A percentile compares a stretch with the other conserved stretches of the same genome.
phyloP scores from a whole-genome alignment of 345 rosid species.

The Corymbia maculata region DNA sequence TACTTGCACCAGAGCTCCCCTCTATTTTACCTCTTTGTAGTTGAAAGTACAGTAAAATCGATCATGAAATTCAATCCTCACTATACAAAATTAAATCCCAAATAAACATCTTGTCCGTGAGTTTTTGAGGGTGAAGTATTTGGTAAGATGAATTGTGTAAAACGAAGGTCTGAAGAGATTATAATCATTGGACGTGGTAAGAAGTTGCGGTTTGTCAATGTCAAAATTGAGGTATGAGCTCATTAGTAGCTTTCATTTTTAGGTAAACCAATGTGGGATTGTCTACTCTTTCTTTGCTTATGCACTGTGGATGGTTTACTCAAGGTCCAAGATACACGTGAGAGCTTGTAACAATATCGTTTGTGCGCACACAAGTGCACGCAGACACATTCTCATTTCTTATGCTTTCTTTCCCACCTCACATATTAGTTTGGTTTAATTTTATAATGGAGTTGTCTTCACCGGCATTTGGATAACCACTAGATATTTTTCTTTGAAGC shows the following conservation, averaged over 20 bases:
- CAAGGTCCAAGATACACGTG: not conserved
- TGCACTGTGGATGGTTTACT: not conserved
- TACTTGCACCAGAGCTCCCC: too few relatives aligned
- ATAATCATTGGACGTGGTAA: conserved; percentile 85
- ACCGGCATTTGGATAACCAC: not conserved
- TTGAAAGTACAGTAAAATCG: too few relatives aligned
- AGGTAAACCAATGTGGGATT: not conserved
- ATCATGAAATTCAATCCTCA: too few relatives aligned
- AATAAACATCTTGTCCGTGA: too few relatives aligned
- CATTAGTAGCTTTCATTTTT: not conserved
- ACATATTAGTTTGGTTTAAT: not conserved
- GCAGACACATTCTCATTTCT: not conserved
- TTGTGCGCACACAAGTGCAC: not conserved
- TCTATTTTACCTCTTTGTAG: too few relatives aligned
- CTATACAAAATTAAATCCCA: too few relatives aligned
- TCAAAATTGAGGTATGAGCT: conserved; percentile 73
- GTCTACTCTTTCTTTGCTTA: not conserved
- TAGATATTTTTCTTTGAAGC: not conserved
- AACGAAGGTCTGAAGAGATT: conserved; percentile 3
- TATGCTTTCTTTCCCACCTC: not conserved
- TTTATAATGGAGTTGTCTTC: not conserved
- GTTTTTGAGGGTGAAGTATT: too few relatives aligned
- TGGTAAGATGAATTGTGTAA: too few relatives aligned
- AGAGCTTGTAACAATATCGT: not conserved
- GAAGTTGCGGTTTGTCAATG: conserved; percentile 78